Percentiles rank a stretch among this genome's conserved stretches.
Conservation (phyloP, 805 yeast genomes). For the Starmerella bacillaris region DNA sequence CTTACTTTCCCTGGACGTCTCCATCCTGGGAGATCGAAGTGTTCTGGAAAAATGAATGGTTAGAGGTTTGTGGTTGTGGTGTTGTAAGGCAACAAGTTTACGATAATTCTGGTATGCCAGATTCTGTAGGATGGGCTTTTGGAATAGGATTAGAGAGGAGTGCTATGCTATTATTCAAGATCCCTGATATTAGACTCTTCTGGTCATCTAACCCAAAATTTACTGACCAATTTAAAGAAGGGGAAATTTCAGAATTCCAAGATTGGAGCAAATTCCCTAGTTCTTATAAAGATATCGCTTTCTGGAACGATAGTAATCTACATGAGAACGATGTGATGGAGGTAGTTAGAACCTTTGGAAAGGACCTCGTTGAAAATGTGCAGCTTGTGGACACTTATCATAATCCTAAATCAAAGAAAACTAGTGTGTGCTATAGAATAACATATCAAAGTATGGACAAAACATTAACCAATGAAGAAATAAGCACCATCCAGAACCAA, state of each 20-base stretch:
- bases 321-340: constrained; percentile 93
- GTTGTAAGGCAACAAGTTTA: constrained; percentile 65
- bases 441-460: constrained; percentile 94
- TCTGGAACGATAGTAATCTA: constrained; percentile 50
- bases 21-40: constrained; percentile 98
- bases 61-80: constrained; percentile 94
- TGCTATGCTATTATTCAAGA: constrained; percentile 87
- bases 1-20: constrained; percentile 94
- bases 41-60: constrained; percentile 97
- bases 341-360: constrained; percentile 60
- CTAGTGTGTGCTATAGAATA: constrained; percentile 73
- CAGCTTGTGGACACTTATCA: constrained; percentile 58
- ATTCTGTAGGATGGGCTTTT: constrained; percentile 85
- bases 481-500: constrained; percentile 50
- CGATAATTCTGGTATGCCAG: constrained; percentile 44
- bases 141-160: constrained; percentile 89
- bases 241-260: constrained; percentile 50
- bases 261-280: constrained; percentile 89
- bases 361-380: constrained; percentile 79
- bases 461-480: constrained; percentile 67
- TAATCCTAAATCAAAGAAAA: constrained; percentile 64
- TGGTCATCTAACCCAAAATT: constrained; percentile 80
- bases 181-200: constrained; percentile 84
- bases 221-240: constrained; percentile 46
- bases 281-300: constrained; percentile 69